These are phyloP conservation scores for Limonomyces culmigenus DNA, from an alignment of 1,284 basidiomycete species.

Conservation along the genomic window DNA sequence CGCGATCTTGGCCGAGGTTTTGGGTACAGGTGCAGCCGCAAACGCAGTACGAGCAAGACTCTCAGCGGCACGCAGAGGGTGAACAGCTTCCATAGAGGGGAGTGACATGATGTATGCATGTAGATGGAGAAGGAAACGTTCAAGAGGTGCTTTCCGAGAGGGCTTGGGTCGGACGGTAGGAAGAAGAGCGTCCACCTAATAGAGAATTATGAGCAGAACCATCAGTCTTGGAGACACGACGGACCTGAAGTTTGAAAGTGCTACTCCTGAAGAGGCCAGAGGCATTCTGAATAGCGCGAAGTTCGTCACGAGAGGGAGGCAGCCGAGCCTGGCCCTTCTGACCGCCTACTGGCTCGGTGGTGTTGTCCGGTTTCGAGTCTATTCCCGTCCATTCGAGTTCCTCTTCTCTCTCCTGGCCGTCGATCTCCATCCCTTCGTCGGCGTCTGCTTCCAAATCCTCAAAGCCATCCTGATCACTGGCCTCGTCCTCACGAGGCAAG, in stretches of 20 bases:
- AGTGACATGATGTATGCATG: constrained; percentile 43
- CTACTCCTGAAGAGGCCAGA: constrained; percentile 69
- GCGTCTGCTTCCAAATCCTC: not conserved
- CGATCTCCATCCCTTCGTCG: not conserved
- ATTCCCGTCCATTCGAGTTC: not conserved
- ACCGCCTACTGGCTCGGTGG: constrained; percentile 1
- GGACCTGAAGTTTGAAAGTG: constrained; percentile 72
- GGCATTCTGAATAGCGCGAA: constrained; percentile 62
- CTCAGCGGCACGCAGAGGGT: constrained; percentile 46
- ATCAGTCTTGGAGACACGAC: constrained; percentile 5
- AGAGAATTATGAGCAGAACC: not conserved
- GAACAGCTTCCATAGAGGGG: constrained; percentile 36
- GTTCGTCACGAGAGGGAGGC: constrained; percentile 54
- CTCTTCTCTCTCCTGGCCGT: not conserved
- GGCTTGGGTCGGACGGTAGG: constrained; percentile 62
- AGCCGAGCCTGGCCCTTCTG: constrained; percentile 19
- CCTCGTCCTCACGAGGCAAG: too few species aligned
- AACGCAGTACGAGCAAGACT: constrained; percentile 31
- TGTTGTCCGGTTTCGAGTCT: constrained; percentile 1
- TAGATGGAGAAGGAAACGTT: constrained; percentile 45
- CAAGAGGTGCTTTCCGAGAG: constrained; percentile 33
- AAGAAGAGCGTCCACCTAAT: constrained; percentile 67
- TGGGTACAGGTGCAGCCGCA: not conserved
- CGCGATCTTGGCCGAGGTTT: constrained; percentile 5
- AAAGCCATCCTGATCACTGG: too few species aligned